Evolutionary conservation across 371 early-diverging fungal species (phyloP), one percentile per base, ranked within the genome.

Genomic region (Mortierella sp.): DNA sequence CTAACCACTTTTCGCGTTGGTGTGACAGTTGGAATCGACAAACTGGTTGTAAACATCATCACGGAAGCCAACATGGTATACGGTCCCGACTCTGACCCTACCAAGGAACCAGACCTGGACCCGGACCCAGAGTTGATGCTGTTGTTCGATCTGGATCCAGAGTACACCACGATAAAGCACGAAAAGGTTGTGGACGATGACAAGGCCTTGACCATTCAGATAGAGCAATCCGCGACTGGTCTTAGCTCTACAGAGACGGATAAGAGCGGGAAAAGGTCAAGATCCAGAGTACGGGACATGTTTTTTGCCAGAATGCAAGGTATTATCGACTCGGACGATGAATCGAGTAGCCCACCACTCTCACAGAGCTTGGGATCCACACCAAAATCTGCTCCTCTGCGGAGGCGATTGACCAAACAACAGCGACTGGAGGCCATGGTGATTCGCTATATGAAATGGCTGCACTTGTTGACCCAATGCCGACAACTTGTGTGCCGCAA

Each of bases 361-460:
- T n/a, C n/a, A n/a, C n/a, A 12, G 43, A 59, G 9, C 47, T 30
- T 21, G n/a, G 43, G 14, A 21, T 12, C 14, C 59, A 38, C 7
- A n/a, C n/a, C n/a, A n/a, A n/a, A n/a, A n/a, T n/a, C n/a, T n/a
- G n/a, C n/a, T n/a, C 42, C 57, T 16, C 46, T 31, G 3, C 65
- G 23, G 13, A 64, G 56, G 14, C 30, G 27, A 10, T 30, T 42
- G 12, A 60, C 24, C 24, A n/a, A 45, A 8, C 9, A 23, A 21
- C 64, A 55, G 28, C 60, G 66, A 30, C 23, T 74, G 45, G 76
- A 74, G 24, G 69, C 65, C 0, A 68, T 68, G 70, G 70, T 74
- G 30, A 14, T 74, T 18, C 61, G 76, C 18, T 74, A 68, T 24
- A 69, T 74, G 23, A 68, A 74, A 19, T 74, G 76, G 76, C 58